Evolutionary conservation across 345 rosid genomes (phyloP).

Genomic region (Euphorbia lathyris): DNA sequence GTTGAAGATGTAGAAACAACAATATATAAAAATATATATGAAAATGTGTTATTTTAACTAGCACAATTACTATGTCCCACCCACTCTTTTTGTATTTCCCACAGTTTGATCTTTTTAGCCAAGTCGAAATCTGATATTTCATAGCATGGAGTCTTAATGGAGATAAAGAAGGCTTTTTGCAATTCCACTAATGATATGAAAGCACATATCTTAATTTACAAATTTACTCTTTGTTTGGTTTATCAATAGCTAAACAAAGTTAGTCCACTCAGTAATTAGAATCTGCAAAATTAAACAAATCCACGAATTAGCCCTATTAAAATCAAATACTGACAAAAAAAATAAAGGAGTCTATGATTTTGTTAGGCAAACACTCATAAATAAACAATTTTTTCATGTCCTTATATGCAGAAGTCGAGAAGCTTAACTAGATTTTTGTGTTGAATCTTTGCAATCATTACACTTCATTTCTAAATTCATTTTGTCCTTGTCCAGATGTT

Average conservation of each 20-base stretch:
- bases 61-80: slow-evolving; percentile 17
- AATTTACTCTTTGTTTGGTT: slow-evolving; percentile 24
- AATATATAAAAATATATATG: too few species aligned
- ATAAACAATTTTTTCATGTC: slow-evolving; percentile 30
- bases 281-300: neutral
- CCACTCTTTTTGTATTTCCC: slow-evolving; percentile 19
- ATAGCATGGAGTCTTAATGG: slow-evolving; percentile 45
- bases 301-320: neutral
- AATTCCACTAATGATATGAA: slow-evolving; percentile 36
- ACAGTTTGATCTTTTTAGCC: slow-evolving; percentile 14
- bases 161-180: slow-evolving; percentile 48
- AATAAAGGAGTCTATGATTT: slow-evolving; percentile 33
- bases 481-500: slow-evolving; percentile 30
- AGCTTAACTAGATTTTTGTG: slow-evolving; percentile 37
- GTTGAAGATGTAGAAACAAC: too few species aligned
- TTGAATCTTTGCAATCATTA: slow-evolving; percentile 31
- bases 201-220: slow-evolving; percentile 28
- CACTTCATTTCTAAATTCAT: slow-evolving; percentile 32
- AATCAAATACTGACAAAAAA: slow-evolving; percentile 22
- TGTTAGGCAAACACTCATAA: slow-evolving; percentile 35
- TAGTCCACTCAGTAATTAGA: neutral
- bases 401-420: slow-evolving; percentile 33
- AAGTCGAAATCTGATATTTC: slow-evolving; percentile 26
- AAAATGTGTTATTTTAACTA: too few species aligned
- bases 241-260: slow-evolving; percentile 8